A percentile compares a stretch with the other conserved stretches of the same genome.
Conservation (phyloP, 176 grass and related monocot genomes). For the Juncus effusus region DNA sequence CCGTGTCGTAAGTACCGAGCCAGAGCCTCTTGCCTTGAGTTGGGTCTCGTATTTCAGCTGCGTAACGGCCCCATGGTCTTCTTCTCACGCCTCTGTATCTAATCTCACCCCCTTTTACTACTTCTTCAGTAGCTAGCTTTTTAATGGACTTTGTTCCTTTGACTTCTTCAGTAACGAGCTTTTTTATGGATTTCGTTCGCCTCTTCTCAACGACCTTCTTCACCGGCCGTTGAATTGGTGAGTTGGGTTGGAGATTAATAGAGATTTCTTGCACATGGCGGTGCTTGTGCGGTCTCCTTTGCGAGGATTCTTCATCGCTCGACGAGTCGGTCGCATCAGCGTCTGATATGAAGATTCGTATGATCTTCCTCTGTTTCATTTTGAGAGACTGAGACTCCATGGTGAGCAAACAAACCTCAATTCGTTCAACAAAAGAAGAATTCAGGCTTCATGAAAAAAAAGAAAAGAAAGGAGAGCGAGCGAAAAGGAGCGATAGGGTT, state of each 20-base stretch:
- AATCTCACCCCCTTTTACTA: neutral
- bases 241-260: constrained; percentile 3
- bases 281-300: neutral
- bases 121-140: too few species aligned
- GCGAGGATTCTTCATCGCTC: constrained; percentile 51
- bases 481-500: constrained; percentile 20
- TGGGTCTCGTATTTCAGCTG: constrained; percentile 89
- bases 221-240: neutral
- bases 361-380: constrained; percentile 22
- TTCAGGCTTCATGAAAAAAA: constrained; percentile 2
- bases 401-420: too few species aligned
- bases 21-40: constrained; percentile 66
- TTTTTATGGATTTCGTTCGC: constrained; percentile 21
- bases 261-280: constrained; percentile 9
- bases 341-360: constrained; percentile 66
- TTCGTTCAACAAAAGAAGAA: constrained; percentile 1
- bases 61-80: constrained; percentile 91
- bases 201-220: neutral
- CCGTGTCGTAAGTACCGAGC: constrained; percentile 90
- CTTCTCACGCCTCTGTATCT: constrained; percentile 83
- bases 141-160: neutral
- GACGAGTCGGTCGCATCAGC: constrained; percentile 85
- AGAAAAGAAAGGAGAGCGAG: neutral
- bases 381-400: constrained; percentile 2
- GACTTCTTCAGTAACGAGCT: neutral